Conservation (phyloP, 2,329 filamentous ascomycete genomes). For the Arthrinium phaeospermum region DNA sequence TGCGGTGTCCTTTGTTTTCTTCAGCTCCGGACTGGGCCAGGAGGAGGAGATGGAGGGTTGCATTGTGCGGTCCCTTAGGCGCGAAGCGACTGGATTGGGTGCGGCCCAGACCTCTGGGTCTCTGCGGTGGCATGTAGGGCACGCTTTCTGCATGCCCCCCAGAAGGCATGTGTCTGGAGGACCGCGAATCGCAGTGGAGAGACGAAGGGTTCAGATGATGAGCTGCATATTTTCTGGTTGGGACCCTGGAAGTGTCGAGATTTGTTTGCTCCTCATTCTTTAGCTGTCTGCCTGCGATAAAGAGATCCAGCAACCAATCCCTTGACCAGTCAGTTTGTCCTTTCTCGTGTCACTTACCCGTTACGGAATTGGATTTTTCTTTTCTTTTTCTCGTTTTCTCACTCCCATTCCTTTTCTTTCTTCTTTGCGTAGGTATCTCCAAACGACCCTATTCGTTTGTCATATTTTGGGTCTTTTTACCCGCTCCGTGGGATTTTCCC, state of each 20-base stretch:
- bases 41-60: not conserved
- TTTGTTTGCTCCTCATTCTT: not conserved
- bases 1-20: conserved; percentile 9
- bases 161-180: not conserved
- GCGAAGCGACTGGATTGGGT: conserved; percentile 4
- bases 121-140: not conserved
- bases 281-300: not conserved
- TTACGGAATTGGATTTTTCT: not conserved
- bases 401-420: too few relatives aligned
- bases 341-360: not conserved
- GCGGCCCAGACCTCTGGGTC: conserved; percentile 15
- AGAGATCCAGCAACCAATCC: not conserved
- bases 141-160: conserved; percentile 11
- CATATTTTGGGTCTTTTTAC: not conserved
- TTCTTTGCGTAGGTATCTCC: not conserved
- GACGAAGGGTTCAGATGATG: conserved; percentile 8
- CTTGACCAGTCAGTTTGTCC: not conserved
- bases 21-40: not conserved
- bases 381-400: not conserved
- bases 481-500: not conserved
- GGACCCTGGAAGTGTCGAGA: not conserved
- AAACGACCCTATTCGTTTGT: not conserved
- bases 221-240: conserved; percentile 6
- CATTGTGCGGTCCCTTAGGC: not conserved
- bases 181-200: not conserved